These are phyloP conservation scores for Barnettozyma populi DNA, from an alignment of 805 yeast species.

Conservation along the genomic window DNA sequence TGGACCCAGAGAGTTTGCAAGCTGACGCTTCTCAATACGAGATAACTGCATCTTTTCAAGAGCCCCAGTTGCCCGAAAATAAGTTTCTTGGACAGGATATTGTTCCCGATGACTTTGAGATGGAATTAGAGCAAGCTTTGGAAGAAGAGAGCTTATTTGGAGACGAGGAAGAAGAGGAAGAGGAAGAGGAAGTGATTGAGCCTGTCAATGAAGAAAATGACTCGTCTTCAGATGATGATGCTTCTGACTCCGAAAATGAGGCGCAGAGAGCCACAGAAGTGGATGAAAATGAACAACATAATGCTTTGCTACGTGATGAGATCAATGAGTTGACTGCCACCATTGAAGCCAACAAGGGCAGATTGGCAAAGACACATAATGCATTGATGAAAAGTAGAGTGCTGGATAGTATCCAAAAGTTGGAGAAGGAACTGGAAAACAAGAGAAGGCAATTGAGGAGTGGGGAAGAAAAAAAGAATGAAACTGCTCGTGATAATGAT, in stretches of 20 bases:
- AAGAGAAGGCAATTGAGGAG: constrained; percentile 62
- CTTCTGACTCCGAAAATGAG: constrained; percentile 26
- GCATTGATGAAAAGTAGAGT: constrained; percentile 86
- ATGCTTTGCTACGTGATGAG: constrained; percentile 77
- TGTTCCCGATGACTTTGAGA: constrained; percentile 41
- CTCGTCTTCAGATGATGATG: constrained; percentile 24
- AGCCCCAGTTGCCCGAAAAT: constrained; percentile 3
- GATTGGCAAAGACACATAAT: constrained; percentile 67
- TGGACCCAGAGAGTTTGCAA: constrained; percentile 44
- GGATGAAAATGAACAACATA: constrained; percentile 57
- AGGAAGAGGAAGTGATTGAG: constrained; percentile 21
- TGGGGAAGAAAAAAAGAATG: constrained; percentile 28
- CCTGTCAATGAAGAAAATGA: constrained; percentile 18
- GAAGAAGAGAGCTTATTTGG: constrained; percentile 20
- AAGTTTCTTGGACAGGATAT: constrained; percentile 9
- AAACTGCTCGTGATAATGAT: constrained; percentile 16
- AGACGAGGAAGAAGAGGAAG: constrained; percentile 27
- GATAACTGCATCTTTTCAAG: not conserved
- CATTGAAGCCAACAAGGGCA: constrained; percentile 66
- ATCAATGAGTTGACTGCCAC: constrained; percentile 75
- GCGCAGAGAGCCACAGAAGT: constrained; percentile 20
- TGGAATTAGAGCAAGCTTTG: constrained; percentile 53
- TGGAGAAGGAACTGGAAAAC: constrained; percentile 75
- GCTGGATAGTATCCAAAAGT: constrained; percentile 69
- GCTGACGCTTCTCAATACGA: not conserved